phyloP scores from a whole-genome alignment of 2,329 filamentous ascomycete genomes.

The Cladobotryum protrusum region DNA sequence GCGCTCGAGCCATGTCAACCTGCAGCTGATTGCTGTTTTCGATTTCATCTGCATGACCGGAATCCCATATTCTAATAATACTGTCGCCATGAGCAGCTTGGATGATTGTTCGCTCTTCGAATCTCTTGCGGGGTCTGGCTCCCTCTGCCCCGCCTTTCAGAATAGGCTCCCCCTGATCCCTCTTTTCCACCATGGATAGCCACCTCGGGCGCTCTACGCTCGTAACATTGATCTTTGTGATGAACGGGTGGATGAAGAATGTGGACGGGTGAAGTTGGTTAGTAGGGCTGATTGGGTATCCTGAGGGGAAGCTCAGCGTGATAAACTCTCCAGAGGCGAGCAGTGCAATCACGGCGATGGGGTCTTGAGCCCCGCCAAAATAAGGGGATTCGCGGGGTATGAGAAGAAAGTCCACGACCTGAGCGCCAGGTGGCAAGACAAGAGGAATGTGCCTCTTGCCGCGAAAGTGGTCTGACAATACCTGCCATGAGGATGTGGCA shows the following conservation, averaged over 20 bases:
- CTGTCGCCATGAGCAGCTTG: slow-evolving; percentile 87
- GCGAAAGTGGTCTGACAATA: slow-evolving; percentile 70
- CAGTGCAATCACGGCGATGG: slow-evolving; percentile 73
- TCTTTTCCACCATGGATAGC: slow-evolving; percentile 84
- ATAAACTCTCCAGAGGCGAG: slow-evolving; percentile 83
- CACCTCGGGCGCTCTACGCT: slow-evolving; percentile 72
- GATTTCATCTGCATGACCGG: slow-evolving; percentile 85
- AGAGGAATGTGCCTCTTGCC: slow-evolving; percentile 68
- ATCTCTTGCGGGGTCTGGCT: slow-evolving; percentile 63
- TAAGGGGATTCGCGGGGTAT: slow-evolving; percentile 79
- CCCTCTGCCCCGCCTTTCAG: slow-evolving; percentile 73
- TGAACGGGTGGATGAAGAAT: slow-evolving; percentile 84
- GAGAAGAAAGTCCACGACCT: slow-evolving; percentile 73
- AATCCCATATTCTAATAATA: slow-evolving; percentile 87
- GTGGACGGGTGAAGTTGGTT: slow-evolving; percentile 87
- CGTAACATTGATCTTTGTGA: slow-evolving; percentile 65
- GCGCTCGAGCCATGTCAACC: slow-evolving; percentile 75
- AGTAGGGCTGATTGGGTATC: slow-evolving; percentile 83
- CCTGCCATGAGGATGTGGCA: slow-evolving; percentile 84
- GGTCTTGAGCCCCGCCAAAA: slow-evolving; percentile 83
- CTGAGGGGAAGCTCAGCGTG: slow-evolving; percentile 86
- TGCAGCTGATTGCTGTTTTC: slow-evolving; percentile 80
- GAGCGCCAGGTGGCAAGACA: slow-evolving; percentile 68
- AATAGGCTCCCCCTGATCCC: slow-evolving; percentile 70
- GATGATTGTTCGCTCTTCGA: slow-evolving; percentile 77